These are phyloP conservation scores for Boeremia exigua DNA, from an alignment of 2,329 filamentous ascomycete species.

Conservation along the genomic window DNA sequence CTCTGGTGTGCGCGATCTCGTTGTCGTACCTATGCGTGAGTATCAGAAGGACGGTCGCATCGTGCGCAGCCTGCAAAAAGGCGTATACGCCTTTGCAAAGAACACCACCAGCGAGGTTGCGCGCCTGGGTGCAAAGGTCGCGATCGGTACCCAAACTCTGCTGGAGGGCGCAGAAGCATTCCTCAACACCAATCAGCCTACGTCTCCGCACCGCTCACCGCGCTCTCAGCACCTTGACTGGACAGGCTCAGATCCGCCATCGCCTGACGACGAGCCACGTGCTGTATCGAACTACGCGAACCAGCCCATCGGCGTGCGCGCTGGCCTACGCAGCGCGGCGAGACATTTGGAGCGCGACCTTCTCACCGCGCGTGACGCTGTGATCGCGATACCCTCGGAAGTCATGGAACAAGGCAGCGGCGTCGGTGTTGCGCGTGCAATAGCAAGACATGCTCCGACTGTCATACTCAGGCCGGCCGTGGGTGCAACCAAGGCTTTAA, in stretches of 20 bases:
- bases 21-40: conserved; percentile 88
- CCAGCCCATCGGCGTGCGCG: conserved; percentile 86
- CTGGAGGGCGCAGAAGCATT: conserved; percentile 88
- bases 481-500: conserved; percentile 85
- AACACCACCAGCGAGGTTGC: conserved; percentile 95
- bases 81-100: conserved; percentile 85
- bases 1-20: conserved; percentile 81
- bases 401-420: conserved; percentile 86
- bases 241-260: conserved; percentile 63
- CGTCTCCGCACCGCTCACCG: conserved; percentile 36
- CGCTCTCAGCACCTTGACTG: conserved; percentile 46
- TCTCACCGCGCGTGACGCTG: conserved; percentile 84
- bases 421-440: conserved; percentile 77
- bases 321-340: conserved; percentile 84
- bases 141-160: conserved; percentile 92
- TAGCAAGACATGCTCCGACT: conserved; percentile 84
- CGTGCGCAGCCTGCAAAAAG: conserved; percentile 89
- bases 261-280: conserved; percentile 73
- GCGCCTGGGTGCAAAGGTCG: conserved; percentile 90
- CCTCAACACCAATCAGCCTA: conserved; percentile 55
- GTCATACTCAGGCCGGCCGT: conserved; percentile 90
- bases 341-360: conserved; percentile 84
- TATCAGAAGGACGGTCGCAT: conserved; percentile 94
- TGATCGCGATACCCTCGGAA: conserved; percentile 92
- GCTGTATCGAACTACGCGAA: conserved; percentile 92